A percentile compares a stretch with the other conserved stretches of the same genome.
Conservation (phyloP, 2,329 filamentous ascomycete genomes). For the Calonectria fujianensis region DNA sequence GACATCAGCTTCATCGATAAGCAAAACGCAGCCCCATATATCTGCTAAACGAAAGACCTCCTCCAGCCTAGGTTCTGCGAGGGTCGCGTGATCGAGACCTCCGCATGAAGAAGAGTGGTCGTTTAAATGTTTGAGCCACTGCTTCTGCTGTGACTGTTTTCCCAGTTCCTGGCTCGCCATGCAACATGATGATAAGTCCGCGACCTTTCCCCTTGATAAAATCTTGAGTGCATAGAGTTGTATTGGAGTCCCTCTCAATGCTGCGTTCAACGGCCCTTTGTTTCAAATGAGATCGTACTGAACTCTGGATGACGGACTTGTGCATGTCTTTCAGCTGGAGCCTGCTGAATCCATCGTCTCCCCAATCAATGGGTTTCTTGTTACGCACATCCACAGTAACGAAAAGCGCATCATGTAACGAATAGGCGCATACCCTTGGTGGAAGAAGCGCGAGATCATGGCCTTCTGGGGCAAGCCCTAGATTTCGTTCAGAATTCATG, state of each 20-base stretch:
- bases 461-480: background rate
- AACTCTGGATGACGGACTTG: constrained; percentile 19
- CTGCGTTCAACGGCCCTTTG: constrained; percentile 7
- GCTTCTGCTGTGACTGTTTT: constrained; percentile 34
- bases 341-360: constrained; percentile 2
- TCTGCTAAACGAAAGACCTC: background rate
- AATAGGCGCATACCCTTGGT: constrained; percentile 1
- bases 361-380: constrained; percentile 22
- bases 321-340: constrained; percentile 22
- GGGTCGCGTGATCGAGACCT: too few species aligned
- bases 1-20: constrained; percentile 25
- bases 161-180: constrained; percentile 31
- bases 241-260: background rate
- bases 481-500: background rate
- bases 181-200: constrained; percentile 29
- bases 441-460: constrained; percentile 29
- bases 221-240: constrained; percentile 16
- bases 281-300: constrained; percentile 1
- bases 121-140: constrained; percentile 8
- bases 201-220: constrained; percentile 32
- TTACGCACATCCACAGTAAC: background rate
- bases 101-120: constrained; percentile 27
- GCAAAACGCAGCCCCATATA: constrained; percentile 18
- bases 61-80: background rate
- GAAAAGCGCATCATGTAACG: background rate